Evolutionary conservation across 352 stramenopile species (phyloP).

Genomic region (Elongisporangium senticosum): DNA sequence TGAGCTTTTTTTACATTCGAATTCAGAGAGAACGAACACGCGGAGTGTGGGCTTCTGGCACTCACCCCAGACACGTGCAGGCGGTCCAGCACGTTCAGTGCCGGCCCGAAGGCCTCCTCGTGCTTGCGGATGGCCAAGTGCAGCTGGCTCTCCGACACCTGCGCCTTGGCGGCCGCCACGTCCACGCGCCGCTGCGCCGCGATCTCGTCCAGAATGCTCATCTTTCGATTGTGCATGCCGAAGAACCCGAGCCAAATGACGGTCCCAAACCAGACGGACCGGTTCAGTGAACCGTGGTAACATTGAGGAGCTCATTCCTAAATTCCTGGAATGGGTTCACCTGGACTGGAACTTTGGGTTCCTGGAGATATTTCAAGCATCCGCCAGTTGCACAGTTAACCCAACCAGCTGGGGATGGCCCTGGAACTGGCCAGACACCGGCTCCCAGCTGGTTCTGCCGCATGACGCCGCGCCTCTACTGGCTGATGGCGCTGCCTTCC

Average conservation of each 20-base stretch:
- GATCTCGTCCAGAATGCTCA: conserved; percentile 81
- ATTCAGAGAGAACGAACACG: conserved; percentile 1
- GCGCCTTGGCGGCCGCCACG: conserved; percentile 52
- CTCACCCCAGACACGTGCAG: conserved; percentile 72
- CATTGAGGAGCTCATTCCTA: background rate
- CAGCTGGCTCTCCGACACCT: conserved; percentile 44
- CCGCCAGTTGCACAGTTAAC: background rate
- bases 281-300: background rate
- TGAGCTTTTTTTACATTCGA: background rate
- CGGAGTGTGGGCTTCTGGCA: conserved; percentile 1
- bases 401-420: background rate
- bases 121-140: conserved; percentile 68
- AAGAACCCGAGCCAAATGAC: background rate
- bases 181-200: conserved; percentile 62
- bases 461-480: background rate
- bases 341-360: background rate
- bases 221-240: conserved; percentile 12
- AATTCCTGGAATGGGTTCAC: background rate
- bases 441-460: background rate
- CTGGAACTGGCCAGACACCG: background rate
- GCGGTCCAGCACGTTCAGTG: conserved; percentile 84
- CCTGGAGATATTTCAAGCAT: background rate
- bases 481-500: background rate
- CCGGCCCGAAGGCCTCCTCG: conserved; percentile 70
- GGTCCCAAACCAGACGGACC: background rate